Conservation (phyloP, 2,329 filamentous ascomycete species). For the Amylocarpus encephaloides region DNA sequence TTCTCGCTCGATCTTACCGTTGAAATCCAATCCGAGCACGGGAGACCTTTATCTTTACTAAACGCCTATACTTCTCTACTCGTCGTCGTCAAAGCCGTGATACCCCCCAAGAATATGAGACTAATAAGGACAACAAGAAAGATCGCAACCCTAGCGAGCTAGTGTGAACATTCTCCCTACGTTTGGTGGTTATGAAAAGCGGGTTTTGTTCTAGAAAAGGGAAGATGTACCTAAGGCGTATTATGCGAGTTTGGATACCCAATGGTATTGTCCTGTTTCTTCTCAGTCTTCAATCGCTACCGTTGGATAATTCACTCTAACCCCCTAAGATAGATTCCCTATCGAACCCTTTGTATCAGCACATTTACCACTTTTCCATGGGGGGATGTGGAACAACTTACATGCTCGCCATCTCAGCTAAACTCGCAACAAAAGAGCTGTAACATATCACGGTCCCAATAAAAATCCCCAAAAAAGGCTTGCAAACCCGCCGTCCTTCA, state of each 20-base stretch:
- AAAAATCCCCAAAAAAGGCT: slow-evolving; percentile 39
- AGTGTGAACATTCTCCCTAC: slow-evolving; percentile 41
- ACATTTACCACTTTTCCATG: background rate
- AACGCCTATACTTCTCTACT: slow-evolving; percentile 39
- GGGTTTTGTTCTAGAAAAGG: background rate
- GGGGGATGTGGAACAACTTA: background rate
- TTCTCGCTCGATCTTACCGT: slow-evolving; percentile 22
- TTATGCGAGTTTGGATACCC: slow-evolving; percentile 49
- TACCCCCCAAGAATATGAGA: slow-evolving; percentile 34
- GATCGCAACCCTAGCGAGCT: slow-evolving; percentile 36
- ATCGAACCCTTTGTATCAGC: background rate
- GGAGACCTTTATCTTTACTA: slow-evolving; percentile 39
- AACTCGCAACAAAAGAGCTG: slow-evolving; percentile 20
- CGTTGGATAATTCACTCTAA: no score
- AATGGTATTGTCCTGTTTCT: slow-evolving; percentile 45
- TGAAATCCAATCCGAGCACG: slow-evolving; percentile 36
- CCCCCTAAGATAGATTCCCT: slow-evolving; percentile 19
- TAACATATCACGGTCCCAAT: slow-evolving; percentile 32
- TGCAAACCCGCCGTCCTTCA: slow-evolving; percentile 24
- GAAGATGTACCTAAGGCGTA: slow-evolving; percentile 39
- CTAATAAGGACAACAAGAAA: slow-evolving; percentile 41
- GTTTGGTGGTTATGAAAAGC: slow-evolving; percentile 1
- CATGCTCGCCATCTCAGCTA: slow-evolving; percentile 28
- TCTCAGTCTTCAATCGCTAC: no score
- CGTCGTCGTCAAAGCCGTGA: slow-evolving; percentile 33